A percentile compares a stretch with the other conserved stretches of the same genome.
Evolutionary conservation across 225 moss, liverwort and hornwort genomes (phyloP).

Genomic region (Pleurozium schreberi): DNA sequence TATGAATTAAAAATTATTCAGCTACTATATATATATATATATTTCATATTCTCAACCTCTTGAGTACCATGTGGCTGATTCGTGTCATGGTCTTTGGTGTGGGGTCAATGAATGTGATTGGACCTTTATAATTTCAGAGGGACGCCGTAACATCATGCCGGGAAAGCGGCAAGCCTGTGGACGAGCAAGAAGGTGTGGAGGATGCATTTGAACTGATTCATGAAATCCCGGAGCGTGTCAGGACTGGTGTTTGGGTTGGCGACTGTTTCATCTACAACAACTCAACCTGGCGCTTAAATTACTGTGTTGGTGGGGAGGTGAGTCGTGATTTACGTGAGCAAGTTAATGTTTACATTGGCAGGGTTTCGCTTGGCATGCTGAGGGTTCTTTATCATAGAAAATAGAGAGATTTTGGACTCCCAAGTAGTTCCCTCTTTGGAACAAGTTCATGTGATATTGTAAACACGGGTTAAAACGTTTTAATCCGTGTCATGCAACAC

Average conservation of each 20-base stretch:
- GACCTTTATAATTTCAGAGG: slow-evolving; percentile 26
- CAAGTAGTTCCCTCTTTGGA: background rate
- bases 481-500: background rate
- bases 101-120: background rate
- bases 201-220: slow-evolving; percentile 94
- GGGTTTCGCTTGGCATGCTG: background rate
- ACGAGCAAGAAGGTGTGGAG: slow-evolving; percentile 87
- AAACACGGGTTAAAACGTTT: background rate
- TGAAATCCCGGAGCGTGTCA: slow-evolving; percentile 77
- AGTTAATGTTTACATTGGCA: background rate
- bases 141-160: slow-evolving; percentile 60
- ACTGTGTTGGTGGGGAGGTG: slow-evolving; percentile 94
- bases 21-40: background rate
- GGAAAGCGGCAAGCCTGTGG: slow-evolving; percentile 77
- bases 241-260: slow-evolving; percentile 87
- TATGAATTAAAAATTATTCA: background rate
- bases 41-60: background rate
- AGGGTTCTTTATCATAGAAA: background rate
- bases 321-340: slow-evolving; percentile 10
- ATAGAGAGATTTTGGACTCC: background rate
- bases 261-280: slow-evolving; percentile 96
- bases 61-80: background rate
- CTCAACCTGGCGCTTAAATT: slow-evolving; percentile 84
- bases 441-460: background rate
- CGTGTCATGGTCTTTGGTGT: background rate